phyloP scores from a whole-genome alignment of 1,139 yeast genomes.

The Yamadazyma atlantica region DNA sequence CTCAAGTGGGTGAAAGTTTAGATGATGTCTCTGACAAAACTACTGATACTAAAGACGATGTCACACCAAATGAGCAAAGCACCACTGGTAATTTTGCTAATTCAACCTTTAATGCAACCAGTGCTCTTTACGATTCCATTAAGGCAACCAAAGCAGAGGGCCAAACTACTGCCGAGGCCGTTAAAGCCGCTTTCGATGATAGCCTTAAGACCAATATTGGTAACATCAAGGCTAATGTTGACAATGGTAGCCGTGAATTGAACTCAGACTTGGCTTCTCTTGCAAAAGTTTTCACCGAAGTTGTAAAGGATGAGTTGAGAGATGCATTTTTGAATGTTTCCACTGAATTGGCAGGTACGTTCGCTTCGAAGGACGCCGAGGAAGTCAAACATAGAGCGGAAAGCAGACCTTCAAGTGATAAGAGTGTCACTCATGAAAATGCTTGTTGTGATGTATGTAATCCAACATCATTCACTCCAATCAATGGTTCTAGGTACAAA shows the following conservation, averaged over 20 bases:
- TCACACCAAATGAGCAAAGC: too few species aligned
- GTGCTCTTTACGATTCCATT: background rate
- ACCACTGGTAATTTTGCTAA: too few species aligned
- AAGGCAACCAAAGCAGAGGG: background rate
- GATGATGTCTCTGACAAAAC: background rate
- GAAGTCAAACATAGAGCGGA: too few species aligned
- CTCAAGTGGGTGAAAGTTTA: background rate
- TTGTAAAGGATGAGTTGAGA: conserved; percentile 16
- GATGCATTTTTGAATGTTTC: conserved; percentile 14
- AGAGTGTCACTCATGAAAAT: conserved; percentile 18
- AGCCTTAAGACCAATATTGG: background rate
- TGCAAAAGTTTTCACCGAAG: conserved; percentile 15
- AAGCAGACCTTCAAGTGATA: too few species aligned
- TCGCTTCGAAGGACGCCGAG: conserved; percentile 1
- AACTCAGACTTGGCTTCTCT: conserved; percentile 9
- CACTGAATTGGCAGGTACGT: conserved; percentile 10
- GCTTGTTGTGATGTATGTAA: conserved; percentile 45
- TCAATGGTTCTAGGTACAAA: conserved; percentile 51
- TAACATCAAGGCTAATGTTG: background rate
- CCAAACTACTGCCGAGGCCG: background rate
- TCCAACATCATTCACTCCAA: conserved; percentile 25
- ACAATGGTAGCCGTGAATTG: background rate
- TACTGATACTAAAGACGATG: too few species aligned
- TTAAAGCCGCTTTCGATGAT: background rate
- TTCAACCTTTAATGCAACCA: background rate